Percentiles rank a stretch among this genome's conserved stretches.
Conservation (phyloP, 2,329 filamentous ascomycete species). For the Pestalotiopsis sp. region DNA sequence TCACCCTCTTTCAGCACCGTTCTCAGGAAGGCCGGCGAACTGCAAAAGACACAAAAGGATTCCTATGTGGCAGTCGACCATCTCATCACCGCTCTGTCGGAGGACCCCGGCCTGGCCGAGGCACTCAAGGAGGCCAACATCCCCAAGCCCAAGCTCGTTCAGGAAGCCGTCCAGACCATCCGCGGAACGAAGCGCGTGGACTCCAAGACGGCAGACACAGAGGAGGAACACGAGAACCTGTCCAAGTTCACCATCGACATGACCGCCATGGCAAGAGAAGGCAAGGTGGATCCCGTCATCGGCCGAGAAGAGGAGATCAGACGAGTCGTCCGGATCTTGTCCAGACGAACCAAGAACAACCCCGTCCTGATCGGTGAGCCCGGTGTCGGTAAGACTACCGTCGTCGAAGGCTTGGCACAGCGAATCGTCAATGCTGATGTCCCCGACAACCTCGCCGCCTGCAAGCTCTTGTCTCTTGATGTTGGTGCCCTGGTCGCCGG, state of each 20-base stretch:
- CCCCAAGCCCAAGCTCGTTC: slow-evolving; percentile 86
- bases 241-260: slow-evolving; percentile 99
- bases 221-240: slow-evolving; percentile 91
- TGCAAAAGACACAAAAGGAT: slow-evolving; percentile 98
- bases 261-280: slow-evolving; percentile 93
- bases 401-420: slow-evolving; percentile 93
- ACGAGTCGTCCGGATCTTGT: slow-evolving; percentile 87
- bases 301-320: slow-evolving; percentile 95
- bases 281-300: slow-evolving; percentile 97
- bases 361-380: slow-evolving; percentile 97
- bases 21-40: slow-evolving; percentile 79
- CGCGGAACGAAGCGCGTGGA: slow-evolving; percentile 92
- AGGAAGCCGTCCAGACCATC: slow-evolving; percentile 88
- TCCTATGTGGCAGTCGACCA: slow-evolving; percentile 94
- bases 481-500: slow-evolving; percentile 94
- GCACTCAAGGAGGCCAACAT: slow-evolving; percentile 85
- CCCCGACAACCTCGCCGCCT: slow-evolving; percentile 90
- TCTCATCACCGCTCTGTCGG: slow-evolving; percentile 80
- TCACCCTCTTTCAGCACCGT: slow-evolving; percentile 82
- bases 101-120: slow-evolving; percentile 74
- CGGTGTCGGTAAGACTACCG: slow-evolving; percentile 97
- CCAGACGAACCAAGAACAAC: slow-evolving; percentile 96
- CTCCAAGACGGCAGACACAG: slow-evolving; percentile 91
- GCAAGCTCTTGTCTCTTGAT: slow-evolving; percentile 91
- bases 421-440: slow-evolving; percentile 97